These are phyloP conservation scores for Agroathelia rolfsii DNA, from an alignment of 1,284 basidiomycete genomes.

Conservation along the genomic window DNA sequence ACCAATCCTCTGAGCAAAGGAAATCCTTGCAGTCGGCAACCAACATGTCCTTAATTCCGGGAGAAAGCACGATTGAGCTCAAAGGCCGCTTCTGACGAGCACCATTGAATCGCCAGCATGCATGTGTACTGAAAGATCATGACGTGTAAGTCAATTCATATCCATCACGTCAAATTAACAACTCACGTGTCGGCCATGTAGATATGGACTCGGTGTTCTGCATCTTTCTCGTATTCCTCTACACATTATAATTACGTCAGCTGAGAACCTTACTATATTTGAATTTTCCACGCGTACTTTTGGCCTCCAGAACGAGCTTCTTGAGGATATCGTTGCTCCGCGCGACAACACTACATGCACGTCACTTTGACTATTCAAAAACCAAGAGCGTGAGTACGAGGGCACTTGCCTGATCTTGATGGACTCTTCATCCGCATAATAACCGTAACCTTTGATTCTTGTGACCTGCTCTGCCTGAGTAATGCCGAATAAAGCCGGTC, in stretches of 20 bases:
- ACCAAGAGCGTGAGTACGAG: slow-evolving; percentile 12
- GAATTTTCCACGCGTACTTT: too few relatives aligned
- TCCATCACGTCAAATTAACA: slow-evolving; percentile 9
- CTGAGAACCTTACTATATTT: too few relatives aligned
- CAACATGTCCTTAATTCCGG: slow-evolving; percentile 80
- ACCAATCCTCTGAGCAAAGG: slow-evolving; percentile 75
- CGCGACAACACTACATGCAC: slow-evolving; percentile 66
- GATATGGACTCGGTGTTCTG: slow-evolving; percentile 78
- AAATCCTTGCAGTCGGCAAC: slow-evolving; percentile 78
- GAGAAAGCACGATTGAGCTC: slow-evolving; percentile 79
- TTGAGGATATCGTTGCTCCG: slow-evolving; percentile 79
- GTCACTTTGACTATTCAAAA: slow-evolving; percentile 10
- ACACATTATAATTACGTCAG: too few relatives aligned
- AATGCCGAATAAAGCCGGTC: slow-evolving; percentile 7
- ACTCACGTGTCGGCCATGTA: slow-evolving; percentile 79
- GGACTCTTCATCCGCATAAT: slow-evolving; percentile 56
- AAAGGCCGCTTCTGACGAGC: slow-evolving; percentile 77
- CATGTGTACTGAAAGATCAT: slow-evolving; percentile 40
- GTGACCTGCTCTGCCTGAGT: slow-evolving; percentile 75
- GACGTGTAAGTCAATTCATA: slow-evolving; percentile 4
- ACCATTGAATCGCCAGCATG: slow-evolving; percentile 78
- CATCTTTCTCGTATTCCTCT: slow-evolving; percentile 83
- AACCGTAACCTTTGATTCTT: slow-evolving; percentile 63
- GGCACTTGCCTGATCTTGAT: slow-evolving; percentile 75
- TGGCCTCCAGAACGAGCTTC: slow-evolving; percentile 74